phyloP scores from a whole-genome alignment of 2,329 filamentous ascomycete species.

The Fusarium hainanense region DNA sequence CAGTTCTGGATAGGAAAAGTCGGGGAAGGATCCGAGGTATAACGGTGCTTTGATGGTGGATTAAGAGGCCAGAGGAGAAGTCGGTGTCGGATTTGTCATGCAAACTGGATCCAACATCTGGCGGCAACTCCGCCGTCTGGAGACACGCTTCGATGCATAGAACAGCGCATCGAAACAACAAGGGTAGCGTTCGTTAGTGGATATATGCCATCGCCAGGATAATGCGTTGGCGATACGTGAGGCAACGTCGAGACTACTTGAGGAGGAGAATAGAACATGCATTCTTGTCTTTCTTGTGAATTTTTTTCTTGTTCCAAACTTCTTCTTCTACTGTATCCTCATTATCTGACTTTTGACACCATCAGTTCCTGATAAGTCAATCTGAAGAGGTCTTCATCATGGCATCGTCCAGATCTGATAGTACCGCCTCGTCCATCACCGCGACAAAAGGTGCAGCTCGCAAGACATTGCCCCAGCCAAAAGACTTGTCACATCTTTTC shows the following conservation, averaged over 20 bases:
- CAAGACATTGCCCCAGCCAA: conserved; percentile 57
- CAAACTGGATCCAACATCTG: conserved; percentile 17
- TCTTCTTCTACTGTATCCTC: neutral
- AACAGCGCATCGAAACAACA: conserved; percentile 7
- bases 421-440: conserved; percentile 3
- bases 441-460: conserved; percentile 16
- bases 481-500: conserved; percentile 83
- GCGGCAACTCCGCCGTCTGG: conserved; percentile 38
- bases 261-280: conserved; percentile 9
- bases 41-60: conserved; percentile 41
- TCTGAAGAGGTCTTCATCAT: conserved; percentile 11
- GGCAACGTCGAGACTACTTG: conserved; percentile 29
- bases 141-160: conserved; percentile 19
- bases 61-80: conserved; percentile 38
- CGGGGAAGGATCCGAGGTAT: conserved; percentile 26
- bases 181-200: conserved; percentile 7
- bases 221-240: conserved; percentile 15
- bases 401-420: conserved; percentile 36
- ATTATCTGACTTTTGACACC: neutral
- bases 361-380: conserved; percentile 3
- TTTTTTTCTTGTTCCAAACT: neutral
- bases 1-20: conserved; percentile 15
- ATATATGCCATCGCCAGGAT: conserved; percentile 10
- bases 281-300: conserved; percentile 15
- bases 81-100: conserved; percentile 45